Base-by-base conservation (phyloP, 495 filamentous ascomycete genomes). In the Aspergillus heteromorphus region DNA sequence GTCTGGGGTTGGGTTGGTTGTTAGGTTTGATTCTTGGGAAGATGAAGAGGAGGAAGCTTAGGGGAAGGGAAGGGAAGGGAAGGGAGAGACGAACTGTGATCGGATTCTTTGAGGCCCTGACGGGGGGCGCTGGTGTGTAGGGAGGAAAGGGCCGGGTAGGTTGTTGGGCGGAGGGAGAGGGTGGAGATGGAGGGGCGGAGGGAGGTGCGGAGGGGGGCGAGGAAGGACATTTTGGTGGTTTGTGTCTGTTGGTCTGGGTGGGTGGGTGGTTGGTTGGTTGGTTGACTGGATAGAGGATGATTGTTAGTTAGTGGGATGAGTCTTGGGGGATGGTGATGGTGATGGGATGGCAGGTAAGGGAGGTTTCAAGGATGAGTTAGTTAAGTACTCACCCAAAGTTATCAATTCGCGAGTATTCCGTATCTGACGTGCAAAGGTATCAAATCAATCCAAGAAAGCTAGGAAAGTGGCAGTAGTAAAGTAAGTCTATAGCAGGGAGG, bases 71-170 rank as follows among this genome's bases (percentile, higher is more conserved):
- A 19, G 13, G 6, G 2, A 23, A 48, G 21, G 20, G 29, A 16
- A 7, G 6, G 2, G 27, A 48, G 17, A 19, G 9, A 61, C 67
- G 53, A 20, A 75, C 73, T 64, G 9, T 50, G 63, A 53, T 61
- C 59, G 8, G 52, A 61, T 55, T 75, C 73, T 31, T 74, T 74
- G 38, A 75, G 59, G 21, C 57, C 56, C 11, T 21, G 51, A 11
- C 61, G 64, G 1, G 52, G 40, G 0, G 65, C 48, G 13, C 68
- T 68, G 18, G 66, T 69, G 40, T 73, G 70, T 41, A 75, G 63
- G 14, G 54, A 36, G 23, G 53, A 40, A 6, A 14, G n/a, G 34
- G n/a, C 36, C 62, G 18, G 56, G 34, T 17, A 21, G 55, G 36
- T 11, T 20, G 36, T 11, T 20, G 53, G 57, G 41, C 52, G 45